Evolutionary conservation across 2,329 filamentous ascomycete species (phyloP), one percentile per base, ranked within the genome.

Genomic region (Fonsecaea pedrosoi): DNA sequence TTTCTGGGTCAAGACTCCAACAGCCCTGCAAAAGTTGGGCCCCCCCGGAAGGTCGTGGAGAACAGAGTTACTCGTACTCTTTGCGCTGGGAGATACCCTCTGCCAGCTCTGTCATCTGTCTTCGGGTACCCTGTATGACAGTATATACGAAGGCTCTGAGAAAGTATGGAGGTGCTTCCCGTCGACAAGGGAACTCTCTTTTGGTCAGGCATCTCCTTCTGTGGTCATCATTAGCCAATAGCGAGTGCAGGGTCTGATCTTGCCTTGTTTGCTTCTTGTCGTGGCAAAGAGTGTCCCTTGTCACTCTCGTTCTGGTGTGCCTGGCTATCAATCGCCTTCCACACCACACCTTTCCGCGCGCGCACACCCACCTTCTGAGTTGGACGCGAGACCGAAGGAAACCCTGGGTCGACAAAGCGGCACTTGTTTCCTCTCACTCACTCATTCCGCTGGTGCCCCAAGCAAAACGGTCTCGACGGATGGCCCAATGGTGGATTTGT

Each of bases 381-480:
- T 15, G 34, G 38, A 56, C 25, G 42, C 60, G 50, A 62, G 35
- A 30, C 35, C 18, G 15, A 15, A 60, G 32, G 57, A 21, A 18
- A 58, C 34, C 37, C 30, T 62, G n/a, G 50, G 13, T 12, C 12
- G 35, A 48, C 32, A 62, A 62, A 62, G 60, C 50, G 50, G 60
- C 60, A 56, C 21, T 30, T 21, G 21, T 7, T 55, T 15, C 13
- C 37, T 34, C 12, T 15, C 60, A 25, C 25, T 25, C 25, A 25
- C 34, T 37, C 34, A 55, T 15, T 30, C 50, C 40, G 25, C n/a
- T 42, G 25, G 50, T 56, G 50, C 30, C 56, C 42, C 40, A 35
- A 61, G 59, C 25, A 32, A 42, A 54, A 54, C 30, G 59, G 48
- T 61, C 53, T 65, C 58, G 21, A 35, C 18, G 18, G 32, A 30